A percentile compares a stretch with the other conserved stretches of the same genome.
Conservation (phyloP, 2,329 filamentous ascomycete genomes). For the Fusarium udum region DNA sequence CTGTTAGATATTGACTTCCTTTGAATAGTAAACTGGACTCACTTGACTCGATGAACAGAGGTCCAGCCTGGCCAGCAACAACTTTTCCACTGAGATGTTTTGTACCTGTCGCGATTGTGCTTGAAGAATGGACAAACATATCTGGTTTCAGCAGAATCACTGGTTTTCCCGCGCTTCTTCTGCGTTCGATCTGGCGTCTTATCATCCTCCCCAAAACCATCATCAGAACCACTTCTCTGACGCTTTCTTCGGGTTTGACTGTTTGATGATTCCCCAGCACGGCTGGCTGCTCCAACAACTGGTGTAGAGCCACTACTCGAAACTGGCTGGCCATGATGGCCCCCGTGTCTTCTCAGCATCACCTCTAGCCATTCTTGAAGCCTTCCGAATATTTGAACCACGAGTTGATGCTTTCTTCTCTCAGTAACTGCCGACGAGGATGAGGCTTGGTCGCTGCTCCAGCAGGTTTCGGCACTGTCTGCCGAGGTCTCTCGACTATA, state of each 20-base stretch:
- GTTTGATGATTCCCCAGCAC: neutral
- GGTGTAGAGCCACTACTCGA: neutral
- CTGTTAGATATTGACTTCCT: fast-evolving
- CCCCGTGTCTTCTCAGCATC: fast-evolving
- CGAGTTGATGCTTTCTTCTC: neutral
- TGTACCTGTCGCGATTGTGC: neutral
- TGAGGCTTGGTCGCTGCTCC: neutral
- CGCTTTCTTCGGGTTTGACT: neutral
- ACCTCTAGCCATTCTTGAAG: neutral
- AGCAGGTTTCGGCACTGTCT: neutral
- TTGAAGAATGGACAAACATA: slow-evolving; percentile 6
- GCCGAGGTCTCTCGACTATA: neutral
- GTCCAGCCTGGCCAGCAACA: neutral
- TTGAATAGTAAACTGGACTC: neutral
- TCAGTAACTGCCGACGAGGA: neutral
- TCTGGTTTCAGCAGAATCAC: fast-evolving
- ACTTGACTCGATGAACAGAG: neutral
- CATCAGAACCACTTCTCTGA: neutral
- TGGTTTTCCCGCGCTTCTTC: neutral
- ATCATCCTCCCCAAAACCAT: neutral
- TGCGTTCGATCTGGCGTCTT: neutral
- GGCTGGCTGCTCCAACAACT: neutral
- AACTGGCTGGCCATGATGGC: neutral
- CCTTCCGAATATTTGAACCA: neutral
- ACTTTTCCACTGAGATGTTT: neutral